Conservation (phyloP, 2,329 filamentous ascomycete species). For the Arthrinium puccinioides region DNA sequence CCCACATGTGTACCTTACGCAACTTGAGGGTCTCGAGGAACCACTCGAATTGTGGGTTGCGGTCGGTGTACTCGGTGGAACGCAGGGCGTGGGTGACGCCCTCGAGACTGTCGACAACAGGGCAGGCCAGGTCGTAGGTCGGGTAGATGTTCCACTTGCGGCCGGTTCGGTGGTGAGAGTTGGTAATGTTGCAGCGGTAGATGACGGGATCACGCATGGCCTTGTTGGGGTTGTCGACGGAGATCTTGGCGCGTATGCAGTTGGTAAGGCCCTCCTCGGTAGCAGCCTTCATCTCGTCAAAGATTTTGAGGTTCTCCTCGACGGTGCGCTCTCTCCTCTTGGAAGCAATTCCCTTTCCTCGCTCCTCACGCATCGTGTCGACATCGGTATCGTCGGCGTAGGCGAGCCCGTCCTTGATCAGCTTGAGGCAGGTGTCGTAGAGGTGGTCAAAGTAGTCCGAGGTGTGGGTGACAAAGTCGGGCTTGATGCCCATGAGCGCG, state of each 20-base stretch:
- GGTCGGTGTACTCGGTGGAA: conserved; percentile 82
- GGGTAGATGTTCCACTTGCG: conserved; percentile 79
- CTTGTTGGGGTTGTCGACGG: conserved; percentile 86
- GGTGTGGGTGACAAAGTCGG: conserved; percentile 80
- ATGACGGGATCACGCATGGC: conserved; percentile 95
- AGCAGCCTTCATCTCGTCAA: conserved; percentile 89
- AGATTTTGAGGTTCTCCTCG: conserved; percentile 79
- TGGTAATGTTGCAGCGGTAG: conserved; percentile 77
- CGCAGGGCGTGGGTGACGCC: conserved; percentile 78
- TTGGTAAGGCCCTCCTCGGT: conserved; percentile 71
- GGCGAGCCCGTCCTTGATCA: conserved; percentile 81
- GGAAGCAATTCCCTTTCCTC: conserved; percentile 77
- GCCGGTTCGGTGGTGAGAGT: conserved; percentile 70
- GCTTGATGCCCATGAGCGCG: conserved; percentile 82
- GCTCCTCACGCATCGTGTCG: conserved; percentile 78
- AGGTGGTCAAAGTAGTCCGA: conserved; percentile 94
- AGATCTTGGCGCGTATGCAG: conserved; percentile 94
- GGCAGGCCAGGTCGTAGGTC: conserved; percentile 81
- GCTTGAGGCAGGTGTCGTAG: conserved; percentile 74
- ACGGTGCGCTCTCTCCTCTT: conserved; percentile 69
- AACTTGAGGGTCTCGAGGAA: conserved; percentile 69
- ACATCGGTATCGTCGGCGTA: conserved; percentile 94
- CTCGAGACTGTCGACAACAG: conserved; percentile 72
- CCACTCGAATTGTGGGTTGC: conserved; percentile 83
- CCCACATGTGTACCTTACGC: conserved; percentile 76